Base-by-base conservation (phyloP, 192 early-diverging fungal species). In the Borealophlyctis nickersoniae region DNA sequence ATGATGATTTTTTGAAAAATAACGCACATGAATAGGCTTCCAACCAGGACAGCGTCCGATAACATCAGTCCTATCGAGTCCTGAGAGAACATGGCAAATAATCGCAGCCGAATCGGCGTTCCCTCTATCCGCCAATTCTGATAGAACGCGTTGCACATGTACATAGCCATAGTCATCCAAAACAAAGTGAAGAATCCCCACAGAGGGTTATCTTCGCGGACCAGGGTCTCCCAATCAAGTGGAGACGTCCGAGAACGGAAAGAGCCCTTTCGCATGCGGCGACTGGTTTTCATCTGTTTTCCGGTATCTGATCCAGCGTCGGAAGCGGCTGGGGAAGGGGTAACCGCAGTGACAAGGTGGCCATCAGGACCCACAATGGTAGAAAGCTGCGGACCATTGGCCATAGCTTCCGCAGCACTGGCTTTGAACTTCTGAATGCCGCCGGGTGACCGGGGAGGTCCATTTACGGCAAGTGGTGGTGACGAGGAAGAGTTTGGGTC, bases 151-250 rank as follows among this genome's bases (percentile, higher is more conserved):
- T 80, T 78, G 27, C 89, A 49, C n/a, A 84, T 74, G 60, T 88
- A 90, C 50, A 81, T 81, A 11, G 75, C 83, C 83, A 94, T 90
- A 26, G 78, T 79, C 45, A 91, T 81, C 91, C 92, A 92, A 66
- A 92, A 94, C 22, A 92, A 73, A 0, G 85, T 87, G 69, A 89
- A 88, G 70, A 92, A 92, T 22, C 90, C 91, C 31, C 88, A 82
- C 63, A 77, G 49, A 5, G 75, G 66, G 48, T 74, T 74, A 32
- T 80, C 29, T 32, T 74, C 67, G 22, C 32, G 14, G 23, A 53
- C 36, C 2, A 78, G 49, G 2, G 50, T 66, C 29, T 73, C 70
- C 39, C 53, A 72, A 63, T 78, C 77, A 27, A 78, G 39, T 49
- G 27, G 36, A 9, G 71, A 73, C 19, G 73, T 30, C 0, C 71